Conservation (phyloP, 2,329 filamentous ascomycete genomes). For the Podosphaera fusca region DNA sequence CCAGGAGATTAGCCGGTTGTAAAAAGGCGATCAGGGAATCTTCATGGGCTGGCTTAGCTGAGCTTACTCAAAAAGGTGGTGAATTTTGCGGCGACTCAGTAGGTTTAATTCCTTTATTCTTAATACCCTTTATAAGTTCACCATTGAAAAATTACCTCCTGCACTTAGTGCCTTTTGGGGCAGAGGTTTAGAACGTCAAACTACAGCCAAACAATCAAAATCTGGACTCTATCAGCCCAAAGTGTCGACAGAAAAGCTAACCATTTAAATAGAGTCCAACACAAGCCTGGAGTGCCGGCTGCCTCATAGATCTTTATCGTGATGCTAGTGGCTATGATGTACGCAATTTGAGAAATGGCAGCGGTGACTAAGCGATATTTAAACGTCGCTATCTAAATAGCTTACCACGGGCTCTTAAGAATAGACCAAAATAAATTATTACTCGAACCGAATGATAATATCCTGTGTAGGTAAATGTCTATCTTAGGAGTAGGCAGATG, state of each 20-base stretch:
- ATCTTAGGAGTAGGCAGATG: too few relatives aligned
- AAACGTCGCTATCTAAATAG: too few relatives aligned
- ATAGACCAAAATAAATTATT: too few relatives aligned
- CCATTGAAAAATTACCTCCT: not conserved
- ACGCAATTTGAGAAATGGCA: too few relatives aligned
- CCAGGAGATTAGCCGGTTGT: slow-evolving; percentile 56
- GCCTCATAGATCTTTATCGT: slow-evolving; percentile 87
- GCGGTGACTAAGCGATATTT: too few relatives aligned
- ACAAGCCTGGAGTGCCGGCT: slow-evolving; percentile 88
- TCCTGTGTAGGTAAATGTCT: too few relatives aligned
- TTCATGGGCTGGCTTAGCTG: slow-evolving; percentile 74
- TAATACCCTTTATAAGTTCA: not conserved
- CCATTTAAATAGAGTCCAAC: slow-evolving; percentile 47
- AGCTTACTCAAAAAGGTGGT: slow-evolving; percentile 80
- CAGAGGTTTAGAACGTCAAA: slow-evolving; percentile 2
- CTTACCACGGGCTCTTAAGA: too few relatives aligned
- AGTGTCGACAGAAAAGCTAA: not conserved
- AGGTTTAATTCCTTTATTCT: slow-evolving; percentile 30
- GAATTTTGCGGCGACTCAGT: slow-evolving; percentile 72
- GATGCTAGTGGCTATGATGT: slow-evolving; percentile 31
- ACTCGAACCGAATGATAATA: too few relatives aligned
- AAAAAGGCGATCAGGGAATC: slow-evolving; percentile 63
- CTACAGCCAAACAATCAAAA: not conserved
- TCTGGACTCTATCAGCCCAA: not conserved
- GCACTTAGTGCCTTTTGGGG: not conserved